phyloP scores from a whole-genome alignment of 441 rosid species.

The Pelargonium australe region DNA sequence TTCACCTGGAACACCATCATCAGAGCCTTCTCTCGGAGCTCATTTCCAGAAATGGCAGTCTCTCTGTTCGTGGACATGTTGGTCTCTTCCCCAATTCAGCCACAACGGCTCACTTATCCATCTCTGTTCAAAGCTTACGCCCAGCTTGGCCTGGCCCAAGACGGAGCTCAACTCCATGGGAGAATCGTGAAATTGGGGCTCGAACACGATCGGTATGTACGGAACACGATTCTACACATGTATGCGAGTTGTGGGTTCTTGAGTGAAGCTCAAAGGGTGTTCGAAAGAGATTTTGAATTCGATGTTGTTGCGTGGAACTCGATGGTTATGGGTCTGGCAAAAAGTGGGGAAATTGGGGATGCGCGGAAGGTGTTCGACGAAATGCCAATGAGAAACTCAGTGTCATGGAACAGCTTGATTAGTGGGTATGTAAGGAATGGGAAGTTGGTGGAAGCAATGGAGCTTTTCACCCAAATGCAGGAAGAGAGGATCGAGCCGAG shows the following conservation, averaged over 20 bases:
- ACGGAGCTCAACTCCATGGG: constrained; percentile 67
- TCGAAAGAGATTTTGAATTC: constrained; percentile 27
- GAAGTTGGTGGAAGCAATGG: constrained; percentile 48
- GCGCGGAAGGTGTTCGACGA: constrained; percentile 47
- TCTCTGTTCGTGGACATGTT: constrained; percentile 53
- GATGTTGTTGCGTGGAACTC: constrained; percentile 73
- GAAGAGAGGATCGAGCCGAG: constrained; percentile 36
- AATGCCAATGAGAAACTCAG: constrained; percentile 37
- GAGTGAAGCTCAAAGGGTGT: constrained; percentile 44
- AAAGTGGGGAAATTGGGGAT: constrained; percentile 43
- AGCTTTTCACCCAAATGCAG: constrained; percentile 58
- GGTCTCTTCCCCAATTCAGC: constrained; percentile 33
- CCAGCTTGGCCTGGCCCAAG: constrained; percentile 39
- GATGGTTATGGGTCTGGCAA: constrained; percentile 58
- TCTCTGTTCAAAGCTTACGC: constrained; percentile 71
- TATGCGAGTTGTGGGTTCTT: constrained; percentile 51
- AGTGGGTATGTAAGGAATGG: constrained; percentile 68
- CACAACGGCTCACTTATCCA: constrained; percentile 67
- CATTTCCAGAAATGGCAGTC: constrained; percentile 46
- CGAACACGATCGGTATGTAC: constrained; percentile 47
- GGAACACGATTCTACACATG: constrained; percentile 53
- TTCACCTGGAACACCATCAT: constrained; percentile 75
- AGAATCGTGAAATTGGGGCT: constrained; percentile 60
- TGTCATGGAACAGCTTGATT: constrained; percentile 69
- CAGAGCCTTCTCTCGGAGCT: constrained; percentile 67